A percentile compares a stretch with the other conserved stretches of the same genome.
phyloP scores from a whole-genome alignment of 2,329 filamentous ascomycete genomes.

The Xylaria hypoxylon region DNA sequence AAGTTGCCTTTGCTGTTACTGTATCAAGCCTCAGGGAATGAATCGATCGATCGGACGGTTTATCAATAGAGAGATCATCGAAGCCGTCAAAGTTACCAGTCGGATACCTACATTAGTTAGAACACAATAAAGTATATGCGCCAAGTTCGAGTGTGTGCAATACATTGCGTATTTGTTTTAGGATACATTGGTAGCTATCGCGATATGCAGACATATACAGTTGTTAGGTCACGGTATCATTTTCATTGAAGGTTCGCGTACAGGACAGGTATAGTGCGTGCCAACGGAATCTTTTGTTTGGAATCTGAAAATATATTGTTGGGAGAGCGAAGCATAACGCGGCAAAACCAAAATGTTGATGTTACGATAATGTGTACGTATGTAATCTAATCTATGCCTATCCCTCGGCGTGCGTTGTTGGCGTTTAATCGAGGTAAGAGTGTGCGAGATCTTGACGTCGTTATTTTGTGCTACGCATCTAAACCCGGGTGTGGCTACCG shows the following conservation, averaged over 20 bases:
- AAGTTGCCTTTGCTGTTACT: neutral
- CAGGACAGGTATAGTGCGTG: constrained; percentile 5
- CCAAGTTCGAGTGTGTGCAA: neutral
- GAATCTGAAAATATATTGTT: constrained; percentile 9
- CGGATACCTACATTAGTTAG: neutral
- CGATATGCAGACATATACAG: neutral
- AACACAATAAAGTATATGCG: neutral
- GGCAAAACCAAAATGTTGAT: constrained; percentile 21
- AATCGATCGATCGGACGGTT: constrained; percentile 13
- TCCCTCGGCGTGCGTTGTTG: constrained; percentile 8
- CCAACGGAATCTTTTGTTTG: neutral
- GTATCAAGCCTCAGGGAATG: neutral
- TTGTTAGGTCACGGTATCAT: constrained; percentile 1
- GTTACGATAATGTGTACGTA: neutral
- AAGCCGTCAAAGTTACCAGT: neutral
- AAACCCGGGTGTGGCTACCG: constrained; percentile 2
- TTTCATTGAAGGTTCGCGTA: neutral
- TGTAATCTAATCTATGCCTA: constrained; percentile 18
- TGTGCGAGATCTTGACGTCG: constrained; percentile 36
- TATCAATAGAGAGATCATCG: neutral
- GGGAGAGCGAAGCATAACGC: constrained; percentile 27
- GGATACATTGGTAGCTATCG: neutral
- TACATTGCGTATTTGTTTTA: neutral
- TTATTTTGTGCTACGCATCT: constrained; percentile 12
- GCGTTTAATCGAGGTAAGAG: constrained; percentile 33